Conservation (phyloP, 495 filamentous ascomycete species). For the Poronia punctata region DNA sequence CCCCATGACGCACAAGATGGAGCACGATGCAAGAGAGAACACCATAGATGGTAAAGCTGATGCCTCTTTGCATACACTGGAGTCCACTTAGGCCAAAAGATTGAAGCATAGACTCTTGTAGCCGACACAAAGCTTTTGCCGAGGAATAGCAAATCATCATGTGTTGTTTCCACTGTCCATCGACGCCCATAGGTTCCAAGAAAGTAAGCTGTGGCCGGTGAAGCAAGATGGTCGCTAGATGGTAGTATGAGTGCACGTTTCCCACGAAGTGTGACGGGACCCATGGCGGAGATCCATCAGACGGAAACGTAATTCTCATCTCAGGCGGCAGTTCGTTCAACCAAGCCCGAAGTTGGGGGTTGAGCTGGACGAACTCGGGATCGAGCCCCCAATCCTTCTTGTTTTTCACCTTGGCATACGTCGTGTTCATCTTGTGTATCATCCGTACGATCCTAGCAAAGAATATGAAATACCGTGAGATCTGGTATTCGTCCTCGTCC, state of each 20-base stretch:
- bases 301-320: slow-evolving; percentile 69
- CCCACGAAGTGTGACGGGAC: slow-evolving; percentile 84
- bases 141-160: slow-evolving; percentile 82
- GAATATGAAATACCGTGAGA: slow-evolving; percentile 76
- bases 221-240: slow-evolving; percentile 79
- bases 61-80: slow-evolving; percentile 87
- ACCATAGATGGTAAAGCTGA: slow-evolving; percentile 92
- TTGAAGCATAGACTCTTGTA: slow-evolving; percentile 81
- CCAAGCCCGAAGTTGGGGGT: slow-evolving; percentile 69
- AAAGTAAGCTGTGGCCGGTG: slow-evolving; percentile 80
- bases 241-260: slow-evolving; percentile 89
- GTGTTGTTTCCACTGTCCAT: slow-evolving; percentile 78
- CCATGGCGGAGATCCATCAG: slow-evolving; percentile 76
- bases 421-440: slow-evolving; percentile 66
- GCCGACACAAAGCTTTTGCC: slow-evolving; percentile 78
- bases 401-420: slow-evolving; percentile 71
- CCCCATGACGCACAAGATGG: slow-evolving; percentile 77
- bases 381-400: slow-evolving; percentile 87
- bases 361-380: slow-evolving; percentile 73
- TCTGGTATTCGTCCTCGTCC: slow-evolving; percentile 69
- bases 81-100: slow-evolving; percentile 74
- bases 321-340: slow-evolving; percentile 68
- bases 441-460: slow-evolving; percentile 71
- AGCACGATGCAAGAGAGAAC: slow-evolving; percentile 91
- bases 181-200: slow-evolving; percentile 62